Evolutionary conservation across 441 rosid genomes (phyloP), one percentile per base, ranked within the genome.

Genomic region (Adansonia gregorii): DNA sequence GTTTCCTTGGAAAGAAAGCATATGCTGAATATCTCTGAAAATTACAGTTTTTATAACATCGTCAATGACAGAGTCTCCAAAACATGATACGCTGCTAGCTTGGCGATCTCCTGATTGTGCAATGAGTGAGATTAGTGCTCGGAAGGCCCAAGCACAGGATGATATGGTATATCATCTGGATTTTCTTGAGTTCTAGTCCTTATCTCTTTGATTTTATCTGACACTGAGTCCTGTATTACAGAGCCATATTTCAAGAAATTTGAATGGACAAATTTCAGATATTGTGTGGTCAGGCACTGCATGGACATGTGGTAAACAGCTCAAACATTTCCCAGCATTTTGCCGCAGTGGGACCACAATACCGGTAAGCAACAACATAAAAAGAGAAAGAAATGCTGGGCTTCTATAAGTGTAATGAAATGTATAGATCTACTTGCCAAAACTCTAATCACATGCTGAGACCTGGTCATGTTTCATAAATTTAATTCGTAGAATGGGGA

Each of bases 301-400:
- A 58, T 92, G 98, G 98, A 87, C 86, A 64, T 94, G 97, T 86
- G 96, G 91, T 24, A 96, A 96, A 88, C 97, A 90, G 81, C 94
- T 96, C 82, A 93, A 87, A 86, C 99, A 96, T 86, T 94, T 89
- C 86, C 95, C 89, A 17, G 89, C 96, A 17, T 96, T 96, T 86
- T 79, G 88, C 83, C 84, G 99, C 80, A 94, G 90, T 68, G 97
- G 97, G 79, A 94, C 93, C 72, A 85, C 85, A 20, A 94, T 96
- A 82, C 87, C 83, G 78, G 99, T 96, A 82, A 89, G 97, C 64
- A 78, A 86, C 54, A 19, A 72, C 31, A 17, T 10, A 10, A 31
- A 71, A 71, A 54, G 55, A 31, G 54, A 54, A 54, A 54, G 27
- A 71, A 71, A 31, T 54, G 63, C 46, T 72, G 63, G 63, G 35